Percentiles rank a stretch among this genome's conserved stretches.
These are phyloP conservation scores for Verticillium albo-atrum DNA, from an alignment of 2,329 filamentous ascomycete species.

Conservation along the genomic window DNA sequence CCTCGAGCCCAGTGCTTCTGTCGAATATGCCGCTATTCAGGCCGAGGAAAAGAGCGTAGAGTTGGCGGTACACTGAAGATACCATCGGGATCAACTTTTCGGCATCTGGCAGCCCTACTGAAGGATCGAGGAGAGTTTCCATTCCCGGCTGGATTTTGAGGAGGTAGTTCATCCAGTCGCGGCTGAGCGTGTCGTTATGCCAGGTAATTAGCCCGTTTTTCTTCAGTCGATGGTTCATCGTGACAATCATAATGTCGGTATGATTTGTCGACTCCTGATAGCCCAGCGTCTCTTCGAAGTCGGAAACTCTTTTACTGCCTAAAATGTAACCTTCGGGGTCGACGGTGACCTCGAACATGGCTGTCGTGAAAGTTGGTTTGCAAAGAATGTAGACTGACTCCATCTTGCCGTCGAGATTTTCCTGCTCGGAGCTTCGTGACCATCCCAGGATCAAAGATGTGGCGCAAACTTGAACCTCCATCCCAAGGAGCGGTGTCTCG, in stretches of 20 bases:
- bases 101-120: constrained; percentile 11
- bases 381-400: constrained; percentile 18
- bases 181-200: constrained; percentile 42
- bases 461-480: constrained; percentile 8
- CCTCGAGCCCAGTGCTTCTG: accelerated
- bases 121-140: constrained; percentile 26
- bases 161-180: constrained; percentile 45
- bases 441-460: constrained; percentile 16
- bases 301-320: constrained; percentile 7
- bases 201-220: constrained; percentile 16
- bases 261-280: constrained; percentile 11
- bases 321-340: constrained; percentile 19
- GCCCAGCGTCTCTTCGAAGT: constrained; percentile 10
- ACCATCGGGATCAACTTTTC: constrained; percentile 10
- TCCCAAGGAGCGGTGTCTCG: neutral
- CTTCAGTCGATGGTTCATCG: constrained; percentile 1
- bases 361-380: constrained; percentile 20
- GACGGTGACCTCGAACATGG: constrained; percentile 27
- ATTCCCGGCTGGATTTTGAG: constrained; percentile 22
- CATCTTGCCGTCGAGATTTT: constrained; percentile 5
- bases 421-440: constrained; percentile 6
- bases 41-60: constrained; percentile 27
- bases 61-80: constrained; percentile 17
- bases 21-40: constrained; percentile 36
- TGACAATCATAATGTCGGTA: constrained; percentile 6